Evolutionary conservation across 805 yeast species (phyloP), one percentile per base, ranked within the genome.

Genomic region (Wickerhamomyces mucosus): DNA sequence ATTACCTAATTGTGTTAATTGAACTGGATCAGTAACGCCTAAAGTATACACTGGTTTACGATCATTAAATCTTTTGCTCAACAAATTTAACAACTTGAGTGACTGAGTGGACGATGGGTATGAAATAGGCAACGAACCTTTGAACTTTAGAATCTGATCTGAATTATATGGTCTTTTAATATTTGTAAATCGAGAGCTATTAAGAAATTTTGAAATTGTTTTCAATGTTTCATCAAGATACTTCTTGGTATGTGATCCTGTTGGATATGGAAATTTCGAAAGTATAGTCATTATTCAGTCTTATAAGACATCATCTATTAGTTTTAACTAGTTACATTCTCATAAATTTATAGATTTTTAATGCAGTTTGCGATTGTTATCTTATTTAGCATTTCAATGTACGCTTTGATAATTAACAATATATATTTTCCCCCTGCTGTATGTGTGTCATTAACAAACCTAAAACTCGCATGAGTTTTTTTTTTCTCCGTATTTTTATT

Each of bases 21-120:
- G 78, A 7, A 70, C 69, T 4, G 82, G 80, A 40, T 75, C 83
- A 21, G 71, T 67, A 3, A 72, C 66, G 2, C 83, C 82, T 31
- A 75, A 48, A 0, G 79, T 73, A 43, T 69, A 70, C 18, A 71
- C 63, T 0, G 82, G 79, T 21, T 50, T 45, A 12, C 56, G 53
- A 18, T 63, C 56, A 12, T 50, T 41, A 30, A 63, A 61, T 14
- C 69, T 57, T 27, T 53, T 51, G 12, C 63, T 50, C 14, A 75
- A 41, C 24, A 69, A 41, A 24, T 57, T 51, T 52, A 68, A 72
- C 26, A 75, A 54, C 42, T 71, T 69, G 34, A 59, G 57, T 3
- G 78, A 75, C 49, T 72, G 78, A 6, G 52, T 45, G 3, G 75
- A 70, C 0, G 80, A 73, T 3, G 63, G 57, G 31, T 66, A 65